These are phyloP conservation scores for Rhizoclosmatium sp. DNA, from an alignment of 192 early-diverging fungal species.

Conservation along the genomic window DNA sequence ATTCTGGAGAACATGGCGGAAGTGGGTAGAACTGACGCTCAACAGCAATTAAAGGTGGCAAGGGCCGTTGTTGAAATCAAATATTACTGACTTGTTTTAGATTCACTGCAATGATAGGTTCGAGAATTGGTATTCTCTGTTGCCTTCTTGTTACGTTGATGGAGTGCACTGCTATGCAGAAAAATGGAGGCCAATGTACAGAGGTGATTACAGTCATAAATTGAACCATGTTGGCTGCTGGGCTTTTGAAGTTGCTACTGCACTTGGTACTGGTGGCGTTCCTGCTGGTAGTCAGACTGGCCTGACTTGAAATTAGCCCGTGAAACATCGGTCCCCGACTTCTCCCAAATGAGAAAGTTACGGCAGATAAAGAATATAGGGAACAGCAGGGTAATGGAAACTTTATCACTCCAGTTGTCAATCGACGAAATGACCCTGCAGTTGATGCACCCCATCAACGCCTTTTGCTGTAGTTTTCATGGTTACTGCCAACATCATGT, in stretches of 20 bases:
- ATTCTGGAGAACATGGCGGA: not conserved
- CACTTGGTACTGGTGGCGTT: not conserved
- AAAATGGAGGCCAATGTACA: not conserved
- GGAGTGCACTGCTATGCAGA: conserved; percentile 7
- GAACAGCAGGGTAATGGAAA: not conserved
- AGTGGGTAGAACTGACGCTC: too few relatives aligned
- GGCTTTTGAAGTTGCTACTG: not conserved
- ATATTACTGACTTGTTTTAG: too few relatives aligned
- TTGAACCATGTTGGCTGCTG: not conserved
- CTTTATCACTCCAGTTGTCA: not conserved
- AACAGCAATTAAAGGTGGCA: too few relatives aligned
- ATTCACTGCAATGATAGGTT: too few relatives aligned
- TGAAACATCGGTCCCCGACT: not conserved
- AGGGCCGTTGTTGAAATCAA: too few relatives aligned
- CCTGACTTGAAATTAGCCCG: not conserved
- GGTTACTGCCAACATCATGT: not conserved
- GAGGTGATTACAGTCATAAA: conserved; percentile 4
- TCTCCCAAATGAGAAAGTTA: not conserved
- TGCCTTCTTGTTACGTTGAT: not conserved
- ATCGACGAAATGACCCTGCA: not conserved
- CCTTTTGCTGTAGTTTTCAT: not conserved
- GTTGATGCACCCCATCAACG: too few relatives aligned
- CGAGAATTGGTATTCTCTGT: too few relatives aligned
- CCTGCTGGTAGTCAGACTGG: not conserved
- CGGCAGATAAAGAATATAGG: not conserved